phyloP scores from a whole-genome alignment of 495 filamentous ascomycete species.

The Xylaria venustula region DNA sequence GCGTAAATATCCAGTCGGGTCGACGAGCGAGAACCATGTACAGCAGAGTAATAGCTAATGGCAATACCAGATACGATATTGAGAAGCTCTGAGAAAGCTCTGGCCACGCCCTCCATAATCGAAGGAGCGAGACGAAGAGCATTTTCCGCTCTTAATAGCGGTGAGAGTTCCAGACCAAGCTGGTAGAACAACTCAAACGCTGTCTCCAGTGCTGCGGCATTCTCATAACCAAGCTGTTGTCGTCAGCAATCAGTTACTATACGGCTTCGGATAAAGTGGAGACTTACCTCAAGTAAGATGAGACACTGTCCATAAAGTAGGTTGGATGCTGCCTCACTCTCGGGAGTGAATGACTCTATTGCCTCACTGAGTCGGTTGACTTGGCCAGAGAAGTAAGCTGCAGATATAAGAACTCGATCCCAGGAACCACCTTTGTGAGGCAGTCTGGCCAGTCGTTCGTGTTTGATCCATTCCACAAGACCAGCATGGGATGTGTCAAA shows the following conservation, averaged over 20 bases:
- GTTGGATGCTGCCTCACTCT: conserved; percentile 3
- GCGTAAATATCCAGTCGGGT: conserved; percentile 6
- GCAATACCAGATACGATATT: conserved; percentile 8
- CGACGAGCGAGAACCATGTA: neutral
- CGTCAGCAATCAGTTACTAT: neutral
- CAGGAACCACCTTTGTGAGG: conserved; percentile 7
- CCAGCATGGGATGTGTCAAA: conserved; percentile 9
- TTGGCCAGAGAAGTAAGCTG: conserved; percentile 1
- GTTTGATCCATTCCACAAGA: conserved; percentile 6
- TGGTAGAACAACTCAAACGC: conserved; percentile 12
- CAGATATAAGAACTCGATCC: conserved; percentile 9
- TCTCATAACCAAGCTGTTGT: conserved; percentile 8
- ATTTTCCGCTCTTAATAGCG: conserved; percentile 4
- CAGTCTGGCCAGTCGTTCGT: conserved; percentile 6
- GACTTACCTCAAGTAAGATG: conserved; percentile 4
- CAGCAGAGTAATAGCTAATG: neutral
- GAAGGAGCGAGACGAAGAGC: conserved; percentile 6
- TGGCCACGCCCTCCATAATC: conserved; percentile 6
- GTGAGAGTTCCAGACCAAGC: conserved; percentile 3
- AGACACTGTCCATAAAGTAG: conserved; percentile 9
- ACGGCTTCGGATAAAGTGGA: neutral
- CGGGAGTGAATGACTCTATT: conserved; percentile 7
- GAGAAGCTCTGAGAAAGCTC: conserved; percentile 7
- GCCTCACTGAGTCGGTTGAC: conserved; percentile 9
- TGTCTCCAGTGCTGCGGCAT: neutral